These are phyloP conservation scores for Wickerhamiella occidentalis DNA, from an alignment of 805 yeast genomes.

Conservation along the genomic window DNA sequence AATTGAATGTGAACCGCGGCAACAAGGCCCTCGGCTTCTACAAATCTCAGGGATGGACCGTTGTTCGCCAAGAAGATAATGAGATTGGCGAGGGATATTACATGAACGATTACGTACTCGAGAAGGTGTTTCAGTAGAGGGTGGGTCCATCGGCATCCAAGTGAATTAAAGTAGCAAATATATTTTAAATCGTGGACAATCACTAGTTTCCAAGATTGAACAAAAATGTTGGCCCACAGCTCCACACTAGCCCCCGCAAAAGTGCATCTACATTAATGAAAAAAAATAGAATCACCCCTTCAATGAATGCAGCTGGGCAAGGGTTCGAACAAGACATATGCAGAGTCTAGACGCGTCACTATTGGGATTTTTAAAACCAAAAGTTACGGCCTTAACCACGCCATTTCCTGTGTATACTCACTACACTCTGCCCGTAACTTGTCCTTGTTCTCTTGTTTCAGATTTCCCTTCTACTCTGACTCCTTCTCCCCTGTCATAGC, in stretches of 20 bases:
- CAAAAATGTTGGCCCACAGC: not conserved
- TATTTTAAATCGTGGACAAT: no score
- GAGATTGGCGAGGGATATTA: constrained; percentile 9
- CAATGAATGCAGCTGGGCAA: not conserved
- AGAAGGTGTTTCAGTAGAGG: constrained; percentile 2
- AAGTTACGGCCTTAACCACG: no score
- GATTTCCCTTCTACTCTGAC: not conserved
- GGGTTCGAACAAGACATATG: not conserved
- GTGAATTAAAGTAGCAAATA: no score
- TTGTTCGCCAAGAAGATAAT: not conserved
- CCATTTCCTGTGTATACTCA: no score
- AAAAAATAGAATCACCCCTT: not conserved
- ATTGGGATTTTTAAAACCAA: no score
- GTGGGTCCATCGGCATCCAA: not conserved
- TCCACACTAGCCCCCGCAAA: not conserved
- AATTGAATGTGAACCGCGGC: constrained; percentile 5
- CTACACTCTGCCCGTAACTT: not conserved
- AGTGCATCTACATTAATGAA: no score
- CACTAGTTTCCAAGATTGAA: not conserved
- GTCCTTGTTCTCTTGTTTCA: not conserved
- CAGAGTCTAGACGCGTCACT: not conserved
- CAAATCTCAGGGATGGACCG: constrained; percentile 6
- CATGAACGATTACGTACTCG: constrained; percentile 10
- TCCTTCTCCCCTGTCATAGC: constrained; percentile 1
- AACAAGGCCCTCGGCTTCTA: constrained; percentile 7